These are phyloP conservation scores for Xylariaceae sp. DNA, from an alignment of 2,329 filamentous ascomycete species.

Conservation along the genomic window DNA sequence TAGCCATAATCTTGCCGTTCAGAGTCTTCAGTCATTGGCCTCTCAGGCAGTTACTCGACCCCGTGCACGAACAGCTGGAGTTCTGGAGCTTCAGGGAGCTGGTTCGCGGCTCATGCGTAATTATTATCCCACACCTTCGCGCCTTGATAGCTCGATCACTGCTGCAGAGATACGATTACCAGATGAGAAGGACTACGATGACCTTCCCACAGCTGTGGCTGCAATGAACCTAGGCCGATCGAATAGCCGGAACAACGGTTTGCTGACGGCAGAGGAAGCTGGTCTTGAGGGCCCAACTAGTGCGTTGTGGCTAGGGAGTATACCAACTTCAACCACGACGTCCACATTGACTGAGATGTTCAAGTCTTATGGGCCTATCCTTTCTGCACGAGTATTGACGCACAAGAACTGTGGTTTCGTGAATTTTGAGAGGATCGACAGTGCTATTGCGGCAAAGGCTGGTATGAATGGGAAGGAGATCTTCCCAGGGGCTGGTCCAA, in stretches of 20 bases:
- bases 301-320: constrained; percentile 95
- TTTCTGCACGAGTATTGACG: constrained; percentile 90
- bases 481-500: constrained; percentile 92
- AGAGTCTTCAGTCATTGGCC: constrained; percentile 72
- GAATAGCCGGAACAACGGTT: constrained; percentile 69
- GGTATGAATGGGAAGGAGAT: constrained; percentile 96
- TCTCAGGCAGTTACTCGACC: constrained; percentile 83
- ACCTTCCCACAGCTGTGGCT: constrained; percentile 81
- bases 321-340: constrained; percentile 94
- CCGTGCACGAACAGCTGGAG: constrained; percentile 87
- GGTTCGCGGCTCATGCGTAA: constrained; percentile 68
- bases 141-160: constrained; percentile 77
- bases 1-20: constrained; percentile 90
- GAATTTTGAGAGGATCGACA: constrained; percentile 92
- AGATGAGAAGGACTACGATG: constrained; percentile 79
- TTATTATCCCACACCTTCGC: constrained; percentile 75
- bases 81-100: constrained; percentile 74
- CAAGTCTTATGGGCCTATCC: constrained; percentile 86
- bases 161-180: constrained; percentile 75
- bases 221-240: constrained; percentile 74
- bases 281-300: constrained; percentile 88
- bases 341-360: constrained; percentile 96
- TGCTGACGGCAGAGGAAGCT: constrained; percentile 76
- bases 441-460: constrained; percentile 85
- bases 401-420: constrained; percentile 99